Conservation (phyloP, 2,329 filamentous ascomycete species). For the Trichoderma atroviride region DNA sequence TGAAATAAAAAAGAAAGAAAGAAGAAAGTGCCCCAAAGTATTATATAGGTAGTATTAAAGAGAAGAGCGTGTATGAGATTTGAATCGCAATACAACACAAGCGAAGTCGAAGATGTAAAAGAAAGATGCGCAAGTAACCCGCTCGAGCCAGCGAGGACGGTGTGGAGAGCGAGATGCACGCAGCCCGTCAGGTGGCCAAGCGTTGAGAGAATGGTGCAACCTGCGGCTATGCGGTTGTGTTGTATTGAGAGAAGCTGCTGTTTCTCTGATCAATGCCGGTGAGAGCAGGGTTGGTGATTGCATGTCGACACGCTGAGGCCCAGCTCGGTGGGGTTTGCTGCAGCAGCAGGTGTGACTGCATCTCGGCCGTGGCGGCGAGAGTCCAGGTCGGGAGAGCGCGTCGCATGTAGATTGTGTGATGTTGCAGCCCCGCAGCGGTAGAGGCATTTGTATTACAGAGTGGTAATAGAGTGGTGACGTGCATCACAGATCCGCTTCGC, state of each 20-base stretch:
- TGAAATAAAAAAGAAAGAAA: neutral
- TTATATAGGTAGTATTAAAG: slow-evolving; percentile 16
- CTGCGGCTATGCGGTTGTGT: slow-evolving; percentile 13
- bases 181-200: slow-evolving; percentile 29
- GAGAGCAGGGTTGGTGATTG: slow-evolving; percentile 28
- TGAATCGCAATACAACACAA: slow-evolving; percentile 10
- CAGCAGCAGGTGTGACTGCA: slow-evolving; percentile 6
- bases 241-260: neutral
- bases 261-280: slow-evolving; percentile 21
- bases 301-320: slow-evolving; percentile 15
- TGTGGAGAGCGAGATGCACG: slow-evolving; percentile 16
- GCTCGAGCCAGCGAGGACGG: slow-evolving; percentile 34
- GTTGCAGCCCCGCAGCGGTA: slow-evolving; percentile 27
- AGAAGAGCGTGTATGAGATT: slow-evolving; percentile 17
- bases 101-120: slow-evolving; percentile 16
- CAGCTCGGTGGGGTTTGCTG: slow-evolving; percentile 12
- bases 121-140: slow-evolving; percentile 25
- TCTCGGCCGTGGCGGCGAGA: slow-evolving; percentile 18
- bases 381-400: slow-evolving; percentile 22
- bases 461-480: slow-evolving; percentile 24
- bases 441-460: slow-evolving; percentile 1
- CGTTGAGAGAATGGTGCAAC: slow-evolving; percentile 21
- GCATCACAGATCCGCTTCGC: slow-evolving; percentile 26
- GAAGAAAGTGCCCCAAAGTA: neutral
- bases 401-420: slow-evolving; percentile 12